Conservation (phyloP, 177 flowering plant species). For the Vitis hybrid region DNA sequence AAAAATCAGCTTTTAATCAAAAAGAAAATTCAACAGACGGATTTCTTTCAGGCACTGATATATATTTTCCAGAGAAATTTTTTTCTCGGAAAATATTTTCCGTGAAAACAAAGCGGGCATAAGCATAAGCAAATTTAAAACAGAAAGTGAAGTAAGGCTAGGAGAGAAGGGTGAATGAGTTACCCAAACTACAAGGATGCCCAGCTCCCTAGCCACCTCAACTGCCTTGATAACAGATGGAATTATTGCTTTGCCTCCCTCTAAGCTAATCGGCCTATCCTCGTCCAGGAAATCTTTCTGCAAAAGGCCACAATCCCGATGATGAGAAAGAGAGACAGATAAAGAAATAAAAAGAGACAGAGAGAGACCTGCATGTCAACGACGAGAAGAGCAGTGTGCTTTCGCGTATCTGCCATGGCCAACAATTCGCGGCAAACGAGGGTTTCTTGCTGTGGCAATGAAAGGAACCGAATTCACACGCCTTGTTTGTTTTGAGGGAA, state of each 20-base stretch:
- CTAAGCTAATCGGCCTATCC: slow-evolving; percentile 35
- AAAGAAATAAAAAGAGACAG: not conserved
- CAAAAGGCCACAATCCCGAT: not conserved
- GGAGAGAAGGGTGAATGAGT: not conserved
- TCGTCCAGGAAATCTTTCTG: slow-evolving; percentile 72
- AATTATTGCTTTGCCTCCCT: slow-evolving; percentile 67
- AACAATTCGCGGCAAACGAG: too few species aligned
- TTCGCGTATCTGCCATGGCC: slow-evolving; percentile 33
- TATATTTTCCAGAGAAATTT: not conserved
- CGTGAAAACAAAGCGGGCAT: not conserved
- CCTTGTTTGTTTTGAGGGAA: too few species aligned
- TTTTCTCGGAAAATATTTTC: not conserved
- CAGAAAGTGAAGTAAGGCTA: not conserved
- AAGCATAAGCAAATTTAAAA: not conserved
- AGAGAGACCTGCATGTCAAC: slow-evolving; percentile 65
- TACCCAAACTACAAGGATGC: slow-evolving; percentile 75
- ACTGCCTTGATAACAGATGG: slow-evolving; percentile 70
- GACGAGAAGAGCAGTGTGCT: slow-evolving; percentile 53
- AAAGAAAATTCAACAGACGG: too few species aligned
- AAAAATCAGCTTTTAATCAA: too few species aligned
- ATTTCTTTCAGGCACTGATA: too few species aligned
- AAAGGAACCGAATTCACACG: too few species aligned
- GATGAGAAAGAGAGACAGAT: not conserved
- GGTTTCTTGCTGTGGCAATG: too few species aligned
- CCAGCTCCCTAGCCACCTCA: slow-evolving; percentile 60